Conservation (phyloP, 805 yeast genomes). For the Hanseniaspora occidentalis region DNA sequence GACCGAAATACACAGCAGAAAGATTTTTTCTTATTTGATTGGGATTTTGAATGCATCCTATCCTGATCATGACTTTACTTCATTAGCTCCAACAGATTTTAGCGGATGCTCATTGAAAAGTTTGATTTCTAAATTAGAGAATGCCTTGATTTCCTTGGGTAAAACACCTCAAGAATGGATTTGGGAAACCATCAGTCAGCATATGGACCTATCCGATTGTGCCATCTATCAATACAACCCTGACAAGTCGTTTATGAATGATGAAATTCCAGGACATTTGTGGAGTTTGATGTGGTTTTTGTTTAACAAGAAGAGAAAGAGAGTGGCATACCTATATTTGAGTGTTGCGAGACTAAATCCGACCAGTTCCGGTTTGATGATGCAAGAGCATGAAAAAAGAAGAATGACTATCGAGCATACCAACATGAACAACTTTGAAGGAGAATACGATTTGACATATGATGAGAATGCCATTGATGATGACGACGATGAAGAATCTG, state of each 20-base stretch:
- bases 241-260: constrained; percentile 23
- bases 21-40: constrained; percentile 80
- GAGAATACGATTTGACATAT: constrained; percentile 33
- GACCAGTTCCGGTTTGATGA: constrained; percentile 17
- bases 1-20: constrained; percentile 71
- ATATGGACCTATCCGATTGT: constrained; percentile 53
- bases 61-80: constrained; percentile 91
- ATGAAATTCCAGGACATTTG: constrained; percentile 27
- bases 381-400: constrained; percentile 12
- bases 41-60: constrained; percentile 84
- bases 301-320: constrained; percentile 78
- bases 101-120: constrained; percentile 36
- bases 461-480: constrained; percentile 27
- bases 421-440: constrained; percentile 28
- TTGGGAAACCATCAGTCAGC: constrained; percentile 80
- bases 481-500: constrained; percentile 27
- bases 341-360: constrained; percentile 36
- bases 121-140: constrained; percentile 58
- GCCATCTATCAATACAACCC: constrained; percentile 50
- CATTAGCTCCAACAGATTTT: constrained; percentile 70
- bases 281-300: constrained; percentile 72
- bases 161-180: constrained; percentile 50
- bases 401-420: constrained; percentile 26
- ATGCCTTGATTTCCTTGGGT: constrained; percentile 58
- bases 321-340: constrained; percentile 78